A percentile compares a stretch with the other conserved stretches of the same genome.
These are phyloP conservation scores for Beauveria bassiana DNA, from an alignment of 2,329 filamentous ascomycete species.

Conservation along the genomic window DNA sequence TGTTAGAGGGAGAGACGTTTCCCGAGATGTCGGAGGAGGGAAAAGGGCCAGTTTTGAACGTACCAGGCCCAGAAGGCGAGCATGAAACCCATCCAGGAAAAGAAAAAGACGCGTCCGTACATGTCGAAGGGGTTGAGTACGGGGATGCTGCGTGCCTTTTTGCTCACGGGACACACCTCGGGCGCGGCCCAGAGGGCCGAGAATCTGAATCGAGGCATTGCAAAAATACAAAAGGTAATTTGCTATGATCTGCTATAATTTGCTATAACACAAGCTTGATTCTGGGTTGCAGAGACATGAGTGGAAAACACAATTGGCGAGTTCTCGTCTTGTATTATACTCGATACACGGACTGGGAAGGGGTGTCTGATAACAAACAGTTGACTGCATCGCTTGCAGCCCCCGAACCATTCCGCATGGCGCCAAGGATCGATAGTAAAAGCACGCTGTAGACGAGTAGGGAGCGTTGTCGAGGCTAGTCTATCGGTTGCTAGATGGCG, in stretches of 20 bases:
- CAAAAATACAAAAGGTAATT: background rate
- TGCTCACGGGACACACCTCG: constrained; percentile 74
- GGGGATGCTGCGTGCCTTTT: constrained; percentile 74
- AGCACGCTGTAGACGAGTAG: background rate
- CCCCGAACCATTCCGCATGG: background rate
- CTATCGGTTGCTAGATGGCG: background rate
- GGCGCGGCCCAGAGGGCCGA: constrained; percentile 37
- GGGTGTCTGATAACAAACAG: background rate
- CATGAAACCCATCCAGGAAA: constrained; percentile 81
- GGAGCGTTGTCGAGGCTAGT: background rate
- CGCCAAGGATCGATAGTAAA: background rate
- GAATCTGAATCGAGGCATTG: constrained; percentile 22
- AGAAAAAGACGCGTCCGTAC: constrained; percentile 85
- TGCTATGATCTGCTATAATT: background rate
- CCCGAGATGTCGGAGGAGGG: no score
- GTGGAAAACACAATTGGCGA: background rate
- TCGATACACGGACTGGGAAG: background rate
- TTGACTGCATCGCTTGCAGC: background rate
- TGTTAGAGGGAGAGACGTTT: background rate
- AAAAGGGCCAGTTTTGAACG: constrained; percentile 7
- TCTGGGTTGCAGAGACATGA: background rate
- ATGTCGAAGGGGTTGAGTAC: constrained; percentile 68
- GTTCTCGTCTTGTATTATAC: constrained; percentile 2
- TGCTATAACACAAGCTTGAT: background rate
- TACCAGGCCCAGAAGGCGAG: constrained; percentile 80